Percentiles rank a stretch among this genome's conserved stretches.
Conservation (phyloP, 2,329 filamentous ascomycete species). For the Colletotrichum agaves region DNA sequence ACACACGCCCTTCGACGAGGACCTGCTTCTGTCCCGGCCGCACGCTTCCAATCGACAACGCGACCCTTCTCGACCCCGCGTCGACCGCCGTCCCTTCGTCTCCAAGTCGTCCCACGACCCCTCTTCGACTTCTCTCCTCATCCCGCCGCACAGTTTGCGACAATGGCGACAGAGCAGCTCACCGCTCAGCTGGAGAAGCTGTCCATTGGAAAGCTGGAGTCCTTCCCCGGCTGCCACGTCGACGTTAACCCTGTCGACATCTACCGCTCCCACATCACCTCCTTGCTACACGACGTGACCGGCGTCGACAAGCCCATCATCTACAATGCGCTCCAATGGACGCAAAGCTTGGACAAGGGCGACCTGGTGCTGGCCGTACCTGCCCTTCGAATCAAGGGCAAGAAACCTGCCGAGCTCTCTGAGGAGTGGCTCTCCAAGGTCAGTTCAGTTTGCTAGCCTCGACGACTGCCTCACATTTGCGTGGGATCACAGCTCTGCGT, state of each 20-base stretch:
- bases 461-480: background rate
- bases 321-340: constrained; percentile 82
- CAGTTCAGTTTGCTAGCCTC: constrained; percentile 43
- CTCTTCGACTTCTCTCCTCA: background rate
- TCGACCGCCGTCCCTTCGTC: constrained; percentile 5
- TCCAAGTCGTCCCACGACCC: constrained; percentile 21
- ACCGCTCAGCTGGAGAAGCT: constrained; percentile 49
- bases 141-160: constrained; percentile 28
- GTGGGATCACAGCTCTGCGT: background rate
- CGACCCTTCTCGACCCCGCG: constrained; percentile 19
- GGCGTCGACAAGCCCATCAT: constrained; percentile 77
- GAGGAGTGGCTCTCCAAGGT: constrained; percentile 72
- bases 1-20: constrained; percentile 23
- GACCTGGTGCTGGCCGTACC: constrained; percentile 83
- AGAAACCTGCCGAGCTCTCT: constrained; percentile 71
- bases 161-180: constrained; percentile 45
- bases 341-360: constrained; percentile 81
- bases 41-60: constrained; percentile 7
- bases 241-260: constrained; percentile 81
- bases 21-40: constrained; percentile 5
- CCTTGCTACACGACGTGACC: constrained; percentile 74
- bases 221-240: constrained; percentile 70
- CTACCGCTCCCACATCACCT: constrained; percentile 81
- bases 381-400: constrained; percentile 80
- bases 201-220: constrained; percentile 47